Evolutionary conservation across 768 basidiomycete genomes (phyloP).

Genomic region (Pisolithus marmoratus): DNA sequence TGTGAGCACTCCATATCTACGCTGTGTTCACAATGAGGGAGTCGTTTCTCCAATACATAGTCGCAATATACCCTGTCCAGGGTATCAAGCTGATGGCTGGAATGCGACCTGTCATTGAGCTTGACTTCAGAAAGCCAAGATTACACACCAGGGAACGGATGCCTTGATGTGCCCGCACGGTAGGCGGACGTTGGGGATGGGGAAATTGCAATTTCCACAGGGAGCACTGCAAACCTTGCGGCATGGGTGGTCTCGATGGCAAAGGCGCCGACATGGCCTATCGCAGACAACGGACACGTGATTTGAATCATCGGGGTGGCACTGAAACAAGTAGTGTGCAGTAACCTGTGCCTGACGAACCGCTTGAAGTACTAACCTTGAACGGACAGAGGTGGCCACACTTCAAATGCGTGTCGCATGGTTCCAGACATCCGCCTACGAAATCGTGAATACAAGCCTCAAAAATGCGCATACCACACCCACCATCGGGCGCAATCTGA

Average conservation of each 20-base stretch:
- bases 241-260: constrained; percentile 56
- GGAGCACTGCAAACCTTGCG: constrained; percentile 40
- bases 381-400: constrained; percentile 66
- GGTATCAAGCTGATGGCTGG: constrained; percentile 42
- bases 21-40: constrained; percentile 51
- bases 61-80: constrained; percentile 41
- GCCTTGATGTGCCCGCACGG: constrained; percentile 51
- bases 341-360: neutral
- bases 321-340: constrained; percentile 30
- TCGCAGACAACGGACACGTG: constrained; percentile 45
- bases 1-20: constrained; percentile 42
- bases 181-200: constrained; percentile 39
- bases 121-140: neutral
- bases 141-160: constrained; percentile 45
- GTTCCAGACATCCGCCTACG: constrained; percentile 56
- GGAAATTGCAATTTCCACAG: constrained; percentile 51
- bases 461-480: constrained; percentile 2
- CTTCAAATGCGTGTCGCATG: constrained; percentile 45
- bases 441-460: neutral
- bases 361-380: constrained; percentile 34
- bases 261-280: constrained; percentile 46
- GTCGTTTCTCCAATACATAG: constrained; percentile 35
- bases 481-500: constrained; percentile 52
- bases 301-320: constrained; percentile 54
- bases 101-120: neutral